Evolutionary conservation across 805 yeast genomes (phyloP), one percentile per base, ranked within the genome.

Genomic region (Candida lessepsii): DNA sequence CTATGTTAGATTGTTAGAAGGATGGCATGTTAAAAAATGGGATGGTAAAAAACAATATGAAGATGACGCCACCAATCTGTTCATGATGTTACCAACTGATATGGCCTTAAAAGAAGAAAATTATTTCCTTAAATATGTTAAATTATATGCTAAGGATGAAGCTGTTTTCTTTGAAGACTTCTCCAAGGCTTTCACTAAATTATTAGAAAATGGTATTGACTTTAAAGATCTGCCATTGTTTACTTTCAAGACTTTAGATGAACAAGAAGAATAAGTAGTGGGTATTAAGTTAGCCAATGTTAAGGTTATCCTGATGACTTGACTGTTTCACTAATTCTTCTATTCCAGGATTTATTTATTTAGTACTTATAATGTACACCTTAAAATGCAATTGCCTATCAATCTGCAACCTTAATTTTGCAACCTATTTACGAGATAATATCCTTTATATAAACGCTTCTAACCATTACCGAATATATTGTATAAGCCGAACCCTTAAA

Each of bases 201-300:
- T 76, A 51, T 54, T 78, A 20, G 82, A 78, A 40, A 51, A 54
- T 34, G 73, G 73, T 21, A 49, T 63, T 35, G 45, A 57, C 5
- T 85, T 83, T 58, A 62, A 70, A 14, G 63, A 67, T 24, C 56
- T 69, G 20, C 59, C 67, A 47, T 63, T 62, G n/a, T 66, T 68
- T 53, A 56, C 55, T 32, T 82, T 83, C 62, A 71, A 80, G 60
- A 81, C 91, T 25, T 63, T 86, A 44, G 89, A 83, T 29, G 89
- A 83, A 37, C 89, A 83, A 67, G 78, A 67, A 25, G 36, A 21
- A 5, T 29, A 29, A 20, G 23, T n/a, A n/a, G n/a, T n/a, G n/a
- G n/a, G n/a, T n/a, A n/a, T n/a, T n/a, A n/a, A n/a, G n/a, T n/a
- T n/a, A n/a, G n/a, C n/a, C n/a, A n/a, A n/a, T n/a, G n/a, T n/a